Base-by-base conservation (phyloP, 2,329 filamentous ascomycete genomes). In the Beauveria sp. region DNA sequence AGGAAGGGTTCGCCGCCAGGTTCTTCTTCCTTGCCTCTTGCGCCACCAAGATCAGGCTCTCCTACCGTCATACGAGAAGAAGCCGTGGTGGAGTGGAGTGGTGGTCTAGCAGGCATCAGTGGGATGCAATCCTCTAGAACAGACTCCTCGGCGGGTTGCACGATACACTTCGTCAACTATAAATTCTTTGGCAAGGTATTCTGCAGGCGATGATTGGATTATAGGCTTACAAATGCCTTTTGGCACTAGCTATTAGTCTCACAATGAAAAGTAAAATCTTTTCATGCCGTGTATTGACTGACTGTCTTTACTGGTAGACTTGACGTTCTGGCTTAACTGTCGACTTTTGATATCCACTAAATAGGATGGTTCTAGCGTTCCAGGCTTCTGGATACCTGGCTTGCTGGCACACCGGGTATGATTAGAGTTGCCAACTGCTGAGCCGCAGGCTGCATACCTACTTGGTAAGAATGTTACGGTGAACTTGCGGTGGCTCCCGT, bases 21-120 rank as follows among this genome's bases (percentile, higher is more conserved):
- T 42, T 48, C 38, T 31, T 45, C 43, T 31, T 49, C 45, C 26
- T 51, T 59, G 46, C 45, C 18, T 22, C 16, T 59, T 60, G 14
- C 50, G 57, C 57, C 57, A 60, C 57, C 57, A 26, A 60, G 48
- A 60, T 60, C 45, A 20, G 22, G 18, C 55, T 20, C 7, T 48
- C 10, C 18, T 51, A 20, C 49, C 38, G 22, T 22, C 55, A 58
- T 51, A 60, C 57, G 57, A 60, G 57, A 43, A 31, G 46, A 43
- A 43, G 18, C 34, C 43, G 45, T n/a, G n/a, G 31, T 22, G 56
- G 48, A 45, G 57, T 52, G 48, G 57, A 38, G 26, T 24, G 22
- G 28, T 58, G 45, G 28, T 5, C n/a, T 5, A 49, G 10, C 40
- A 34, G 45, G 28, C 54, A 49, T 40, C 8, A 26, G 26, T 22